phyloP scores from a whole-genome alignment of 163 green algal genomes.

The Prototheca cutis region DNA sequence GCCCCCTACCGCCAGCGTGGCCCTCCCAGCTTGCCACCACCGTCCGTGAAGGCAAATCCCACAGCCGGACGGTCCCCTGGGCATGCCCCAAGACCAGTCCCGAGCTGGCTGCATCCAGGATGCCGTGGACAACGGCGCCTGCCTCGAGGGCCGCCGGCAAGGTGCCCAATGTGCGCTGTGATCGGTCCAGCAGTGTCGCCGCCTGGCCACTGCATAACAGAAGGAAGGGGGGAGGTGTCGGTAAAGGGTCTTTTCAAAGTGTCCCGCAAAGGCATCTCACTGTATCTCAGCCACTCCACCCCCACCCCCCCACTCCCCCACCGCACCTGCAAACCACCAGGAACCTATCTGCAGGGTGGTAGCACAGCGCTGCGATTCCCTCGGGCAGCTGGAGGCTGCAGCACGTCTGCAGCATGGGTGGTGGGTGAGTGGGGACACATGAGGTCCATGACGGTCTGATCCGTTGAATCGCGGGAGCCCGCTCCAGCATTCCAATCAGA shows the following conservation, averaged over 20 bases:
- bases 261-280: too few species aligned
- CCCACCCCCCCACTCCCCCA: background rate
- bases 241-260: too few species aligned
- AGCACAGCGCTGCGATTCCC: slow-evolving; percentile 4
- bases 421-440: background rate
- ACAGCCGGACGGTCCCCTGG: background rate
- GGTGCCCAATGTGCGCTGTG: background rate
- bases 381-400: background rate
- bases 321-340: slow-evolving; percentile 12
- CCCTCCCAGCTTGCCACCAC: background rate
- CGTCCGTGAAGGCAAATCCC: background rate
- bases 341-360: slow-evolving; percentile 24
- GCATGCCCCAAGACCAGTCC: background rate
- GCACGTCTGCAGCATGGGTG: background rate
- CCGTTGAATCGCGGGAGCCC: too few species aligned
- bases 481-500: too few species aligned
- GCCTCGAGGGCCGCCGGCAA: background rate
- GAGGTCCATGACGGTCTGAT: too few species aligned
- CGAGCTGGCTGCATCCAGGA: too few species aligned
- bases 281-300: too few species aligned
- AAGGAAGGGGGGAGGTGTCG: background rate
- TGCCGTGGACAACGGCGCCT: too few species aligned
- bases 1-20: background rate
- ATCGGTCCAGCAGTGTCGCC: background rate
- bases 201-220: background rate